Conservation (phyloP, 164 flowering plant species). For the Paratinospora sagittata region DNA sequence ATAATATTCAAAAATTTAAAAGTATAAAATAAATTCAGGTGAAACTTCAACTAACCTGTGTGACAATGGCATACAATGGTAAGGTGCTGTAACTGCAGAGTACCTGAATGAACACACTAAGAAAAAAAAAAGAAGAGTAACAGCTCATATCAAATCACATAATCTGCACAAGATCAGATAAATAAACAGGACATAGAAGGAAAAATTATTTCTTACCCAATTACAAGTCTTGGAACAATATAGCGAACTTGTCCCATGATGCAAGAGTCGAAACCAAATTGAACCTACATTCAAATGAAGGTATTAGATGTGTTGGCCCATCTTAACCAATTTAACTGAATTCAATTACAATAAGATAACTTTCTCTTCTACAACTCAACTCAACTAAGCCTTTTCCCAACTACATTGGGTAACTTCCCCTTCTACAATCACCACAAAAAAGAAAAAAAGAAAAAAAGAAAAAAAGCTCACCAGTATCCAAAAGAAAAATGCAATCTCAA, state of each 20-base stretch:
- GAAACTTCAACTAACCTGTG: conserved; percentile 37
- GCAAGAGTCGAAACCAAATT: conserved; percentile 14
- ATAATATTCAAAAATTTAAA: background rate
- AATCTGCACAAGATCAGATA: background rate
- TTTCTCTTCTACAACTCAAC: background rate
- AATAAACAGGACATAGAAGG: background rate
- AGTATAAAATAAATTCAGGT: background rate
- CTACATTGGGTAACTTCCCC: no score
- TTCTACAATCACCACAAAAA: no score
- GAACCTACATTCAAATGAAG: conserved; percentile 8
- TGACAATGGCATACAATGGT: conserved; percentile 31
- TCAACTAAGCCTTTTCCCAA: no score
- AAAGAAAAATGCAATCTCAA: conserved; percentile 48
- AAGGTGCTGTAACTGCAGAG: conserved; percentile 35
- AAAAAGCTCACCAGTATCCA: conserved; percentile 62
- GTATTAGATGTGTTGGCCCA: background rate
- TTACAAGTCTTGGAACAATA: conserved; percentile 56
- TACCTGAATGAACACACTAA: conserved; percentile 30
- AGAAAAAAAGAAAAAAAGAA: background rate
- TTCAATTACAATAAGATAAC: background rate
- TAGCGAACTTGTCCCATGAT: conserved; percentile 30
- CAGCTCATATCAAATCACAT: background rate
- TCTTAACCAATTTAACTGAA: background rate
- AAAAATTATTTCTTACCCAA: conserved; percentile 40
- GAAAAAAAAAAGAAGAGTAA: background rate